These are phyloP conservation scores for Pythium vanterpoolii DNA, from an alignment of 352 stramenopile genomes.

Conservation along the genomic window DNA sequence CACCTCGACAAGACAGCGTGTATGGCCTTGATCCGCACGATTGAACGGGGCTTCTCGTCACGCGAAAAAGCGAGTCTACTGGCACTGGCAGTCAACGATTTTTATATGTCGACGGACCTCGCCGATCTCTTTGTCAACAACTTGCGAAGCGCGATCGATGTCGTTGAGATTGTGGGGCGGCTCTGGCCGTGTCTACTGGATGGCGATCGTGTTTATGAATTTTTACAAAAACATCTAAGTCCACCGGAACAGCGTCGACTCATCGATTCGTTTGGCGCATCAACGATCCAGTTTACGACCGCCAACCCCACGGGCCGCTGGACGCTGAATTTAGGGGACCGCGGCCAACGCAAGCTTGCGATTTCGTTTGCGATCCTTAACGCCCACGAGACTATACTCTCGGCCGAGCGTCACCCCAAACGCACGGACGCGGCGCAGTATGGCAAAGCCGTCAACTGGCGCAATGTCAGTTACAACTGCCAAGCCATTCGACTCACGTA, in stretches of 20 bases:
- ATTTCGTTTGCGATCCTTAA: slow-evolving; percentile 72
- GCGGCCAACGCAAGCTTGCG: slow-evolving; percentile 55
- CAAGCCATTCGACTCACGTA: slow-evolving; percentile 47
- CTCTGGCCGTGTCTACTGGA: slow-evolving; percentile 56
- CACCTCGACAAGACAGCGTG: slow-evolving; percentile 33
- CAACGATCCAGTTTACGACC: slow-evolving; percentile 55
- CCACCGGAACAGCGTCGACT: slow-evolving; percentile 46
- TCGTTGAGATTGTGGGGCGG: slow-evolving; percentile 53
- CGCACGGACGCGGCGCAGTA: slow-evolving; percentile 61
- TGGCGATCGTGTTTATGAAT: slow-evolving; percentile 43
- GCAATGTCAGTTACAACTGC: slow-evolving; percentile 63
- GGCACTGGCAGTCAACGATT: slow-evolving; percentile 44
- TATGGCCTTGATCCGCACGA: slow-evolving; percentile 39
- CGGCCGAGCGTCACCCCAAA: slow-evolving; percentile 35
- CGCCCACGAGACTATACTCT: slow-evolving; percentile 27
- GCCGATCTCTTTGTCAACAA: slow-evolving; percentile 41
- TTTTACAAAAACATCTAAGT: slow-evolving; percentile 44
- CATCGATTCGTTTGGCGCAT: slow-evolving; percentile 43
- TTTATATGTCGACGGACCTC: slow-evolving; percentile 43
- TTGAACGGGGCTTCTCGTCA: slow-evolving; percentile 48
- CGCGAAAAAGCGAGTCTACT: slow-evolving; percentile 45
- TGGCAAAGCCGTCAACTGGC: slow-evolving; percentile 53
- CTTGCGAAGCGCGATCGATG: slow-evolving; percentile 34
- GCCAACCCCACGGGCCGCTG: slow-evolving; percentile 61
- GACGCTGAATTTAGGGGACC: slow-evolving; percentile 46